Percentiles rank a stretch among this genome's conserved stretches.
Evolutionary conservation across 176 grass and related monocot species (phyloP).

Genomic region (Eragrostis nindensis): DNA sequence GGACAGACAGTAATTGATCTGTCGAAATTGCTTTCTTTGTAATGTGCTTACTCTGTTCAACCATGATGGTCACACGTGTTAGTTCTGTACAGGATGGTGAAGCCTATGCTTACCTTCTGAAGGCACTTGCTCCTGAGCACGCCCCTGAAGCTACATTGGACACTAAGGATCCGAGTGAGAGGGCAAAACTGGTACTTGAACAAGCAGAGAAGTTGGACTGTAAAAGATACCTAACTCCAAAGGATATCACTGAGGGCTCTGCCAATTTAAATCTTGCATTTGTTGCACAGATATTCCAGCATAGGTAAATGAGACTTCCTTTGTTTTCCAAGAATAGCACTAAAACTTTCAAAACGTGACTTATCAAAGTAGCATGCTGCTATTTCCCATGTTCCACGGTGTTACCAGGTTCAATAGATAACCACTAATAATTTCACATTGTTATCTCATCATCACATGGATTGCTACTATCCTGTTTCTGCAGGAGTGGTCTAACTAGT

Average conservation of each 20-base stretch:
- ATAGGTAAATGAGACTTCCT: slow-evolving; percentile 57
- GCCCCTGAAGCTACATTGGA: slow-evolving; percentile 64
- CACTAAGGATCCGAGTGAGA: slow-evolving; percentile 77
- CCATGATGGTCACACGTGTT: slow-evolving; percentile 35
- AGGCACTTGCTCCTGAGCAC: slow-evolving; percentile 95
- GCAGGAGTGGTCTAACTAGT: slow-evolving; percentile 93
- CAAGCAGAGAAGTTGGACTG: slow-evolving; percentile 97
- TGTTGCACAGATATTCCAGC: slow-evolving; percentile 98
- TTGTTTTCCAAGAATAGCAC: slow-evolving; percentile 14
- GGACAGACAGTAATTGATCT: not conserved
- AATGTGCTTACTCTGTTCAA: slow-evolving; percentile 38
- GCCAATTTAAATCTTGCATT: slow-evolving; percentile 99
- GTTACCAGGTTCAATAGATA: slow-evolving; percentile 1
- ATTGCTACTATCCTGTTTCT: slow-evolving; percentile 28
- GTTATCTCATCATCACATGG: slow-evolving; percentile 26
- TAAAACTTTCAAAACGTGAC: not conserved
- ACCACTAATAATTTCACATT: slow-evolving; percentile 13
- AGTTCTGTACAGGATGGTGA: slow-evolving; percentile 77
- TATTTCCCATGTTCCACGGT: not conserved
- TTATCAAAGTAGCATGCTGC: not conserved
- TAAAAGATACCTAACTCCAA: slow-evolving; percentile 92
- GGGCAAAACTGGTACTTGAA: slow-evolving; percentile 94
- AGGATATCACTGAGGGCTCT: slow-evolving; percentile 97
- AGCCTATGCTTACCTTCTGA: slow-evolving; percentile 98
- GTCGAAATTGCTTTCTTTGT: slow-evolving; percentile 1